Conservation (phyloP, 495 filamentous ascomycete genomes). For the Podospora comata region DNA sequence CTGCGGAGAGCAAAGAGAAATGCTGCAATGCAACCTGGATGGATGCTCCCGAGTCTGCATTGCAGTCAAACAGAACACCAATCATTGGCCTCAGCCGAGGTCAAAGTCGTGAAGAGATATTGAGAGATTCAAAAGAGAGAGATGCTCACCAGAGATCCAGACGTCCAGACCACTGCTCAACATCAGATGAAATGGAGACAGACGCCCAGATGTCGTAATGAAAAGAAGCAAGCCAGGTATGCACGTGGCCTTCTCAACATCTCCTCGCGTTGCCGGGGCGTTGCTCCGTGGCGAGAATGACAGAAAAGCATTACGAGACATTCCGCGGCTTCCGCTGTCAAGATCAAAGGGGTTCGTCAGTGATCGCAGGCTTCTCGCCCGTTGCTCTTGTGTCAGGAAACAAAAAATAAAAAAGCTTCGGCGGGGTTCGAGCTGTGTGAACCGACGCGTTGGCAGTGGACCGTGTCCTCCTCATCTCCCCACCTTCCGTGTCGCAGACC, state of each 20-base stretch:
- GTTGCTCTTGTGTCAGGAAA: not conserved
- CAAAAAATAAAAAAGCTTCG: not conserved
- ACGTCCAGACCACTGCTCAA: not conserved
- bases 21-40: slow-evolving; percentile 6
- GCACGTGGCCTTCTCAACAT: not conserved
- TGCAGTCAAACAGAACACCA: not conserved
- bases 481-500: not conserved
- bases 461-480: not conserved
- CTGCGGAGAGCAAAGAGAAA: slow-evolving; percentile 5
- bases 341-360: not conserved
- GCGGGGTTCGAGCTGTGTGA: not conserved
- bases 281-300: not conserved
- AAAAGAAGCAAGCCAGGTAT: not conserved
- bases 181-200: not conserved
- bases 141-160: not conserved
- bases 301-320: not conserved
- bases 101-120: not conserved
- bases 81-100: not conserved
- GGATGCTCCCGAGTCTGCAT: slow-evolving; percentile 8
- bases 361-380: too few relatives aligned
- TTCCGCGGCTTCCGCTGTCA: slow-evolving; percentile 6
- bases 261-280: slow-evolving; percentile 3
- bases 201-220: not conserved
- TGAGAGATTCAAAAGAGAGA: not conserved
- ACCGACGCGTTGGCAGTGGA: not conserved